Base-by-base conservation (phyloP, 2,329 filamentous ascomycete species). In the Trichoderma arundinaceum region DNA sequence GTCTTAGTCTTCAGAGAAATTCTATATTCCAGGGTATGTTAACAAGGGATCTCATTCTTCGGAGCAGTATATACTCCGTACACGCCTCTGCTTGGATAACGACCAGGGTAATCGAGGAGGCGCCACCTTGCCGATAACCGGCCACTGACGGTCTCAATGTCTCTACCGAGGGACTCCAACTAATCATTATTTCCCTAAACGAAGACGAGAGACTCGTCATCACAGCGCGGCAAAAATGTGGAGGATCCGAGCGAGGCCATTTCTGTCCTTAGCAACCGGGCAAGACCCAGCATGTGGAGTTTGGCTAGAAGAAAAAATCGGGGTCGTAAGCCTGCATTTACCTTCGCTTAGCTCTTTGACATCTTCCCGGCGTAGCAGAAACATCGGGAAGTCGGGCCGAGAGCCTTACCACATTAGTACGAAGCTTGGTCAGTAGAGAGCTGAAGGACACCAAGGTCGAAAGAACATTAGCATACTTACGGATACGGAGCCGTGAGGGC, bases 321-420 rank as follows among this genome's bases (percentile, higher is more conserved):
- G 35, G 15, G 12, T 38, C 4, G 13, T 0, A 1, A 1, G 17
- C 22, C 41, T 35, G 22, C 44, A 6, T n/a, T 32, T n/a, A 12
- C 13, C n/a, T 15, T 28, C 43, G 43, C 12, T 19, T 33, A 33
- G 35, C 22, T 28, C 12, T 19, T 22, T 35, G 59, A 62, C 33
- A 12, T 32, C 12, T 41, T 28, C 22, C 39, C 33, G 10, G 46
- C 17, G 9, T n/a, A 28, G 19, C 1, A 53, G 38, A 35, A 46
- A 54, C 38, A 39, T 38, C 60, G 28, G 48, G 39, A 38, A 46
- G 49, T 63, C 49, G 60, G 60, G 9, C 60, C 49, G 49, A 46
- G 7, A 4, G 17, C 12, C 39, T 54, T 39, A 38, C 28, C 60
- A 46, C 10, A 33, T 54, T 54, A 17, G 60, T 38, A 35, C 46